These are phyloP conservation scores for Pichia sp. DNA, from an alignment of 1,139 yeast species.

Conservation along the genomic window DNA sequence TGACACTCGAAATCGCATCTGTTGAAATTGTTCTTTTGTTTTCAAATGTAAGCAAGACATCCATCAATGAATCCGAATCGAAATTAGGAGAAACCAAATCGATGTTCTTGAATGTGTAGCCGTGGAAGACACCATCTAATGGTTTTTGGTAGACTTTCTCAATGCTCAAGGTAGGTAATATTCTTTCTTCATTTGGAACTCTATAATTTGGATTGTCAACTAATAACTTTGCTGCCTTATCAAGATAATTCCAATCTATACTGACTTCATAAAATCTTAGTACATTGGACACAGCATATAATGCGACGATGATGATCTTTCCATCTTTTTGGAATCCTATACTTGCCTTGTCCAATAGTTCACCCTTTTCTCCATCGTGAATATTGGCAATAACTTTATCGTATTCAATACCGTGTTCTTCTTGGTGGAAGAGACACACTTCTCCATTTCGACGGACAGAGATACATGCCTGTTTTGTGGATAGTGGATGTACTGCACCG, in stretches of 20 bases:
- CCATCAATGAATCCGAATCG: conserved; percentile 23
- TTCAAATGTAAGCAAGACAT: conserved; percentile 12
- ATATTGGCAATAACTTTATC: conserved; percentile 34
- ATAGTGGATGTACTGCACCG: conserved; percentile 68
- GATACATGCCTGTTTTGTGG: conserved; percentile 70
- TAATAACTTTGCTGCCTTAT: conserved; percentile 47
- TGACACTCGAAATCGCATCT: conserved; percentile 27
- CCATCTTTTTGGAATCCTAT: conserved; percentile 60
- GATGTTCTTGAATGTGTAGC: conserved; percentile 31
- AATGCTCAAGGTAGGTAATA: conserved; percentile 25
- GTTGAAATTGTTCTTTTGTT: background rate
- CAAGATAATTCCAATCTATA: conserved; percentile 63
- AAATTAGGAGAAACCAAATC: conserved; percentile 46
- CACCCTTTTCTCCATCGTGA: conserved; percentile 18
- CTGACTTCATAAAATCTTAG: conserved; percentile 47
- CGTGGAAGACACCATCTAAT: conserved; percentile 20
- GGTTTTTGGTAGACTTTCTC: conserved; percentile 22
- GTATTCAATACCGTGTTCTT: conserved; percentile 60
- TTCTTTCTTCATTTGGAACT: conserved; percentile 46
- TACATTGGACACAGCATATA: conserved; percentile 40
- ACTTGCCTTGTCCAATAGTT: conserved; percentile 45
- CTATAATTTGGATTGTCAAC: conserved; percentile 50
- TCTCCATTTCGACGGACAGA: conserved; percentile 65
- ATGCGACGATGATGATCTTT: conserved; percentile 47
- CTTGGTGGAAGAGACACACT: conserved; percentile 57